These are phyloP conservation scores for Globisporangium nodosum DNA, from an alignment of 352 stramenopile genomes.

Conservation along the genomic window DNA sequence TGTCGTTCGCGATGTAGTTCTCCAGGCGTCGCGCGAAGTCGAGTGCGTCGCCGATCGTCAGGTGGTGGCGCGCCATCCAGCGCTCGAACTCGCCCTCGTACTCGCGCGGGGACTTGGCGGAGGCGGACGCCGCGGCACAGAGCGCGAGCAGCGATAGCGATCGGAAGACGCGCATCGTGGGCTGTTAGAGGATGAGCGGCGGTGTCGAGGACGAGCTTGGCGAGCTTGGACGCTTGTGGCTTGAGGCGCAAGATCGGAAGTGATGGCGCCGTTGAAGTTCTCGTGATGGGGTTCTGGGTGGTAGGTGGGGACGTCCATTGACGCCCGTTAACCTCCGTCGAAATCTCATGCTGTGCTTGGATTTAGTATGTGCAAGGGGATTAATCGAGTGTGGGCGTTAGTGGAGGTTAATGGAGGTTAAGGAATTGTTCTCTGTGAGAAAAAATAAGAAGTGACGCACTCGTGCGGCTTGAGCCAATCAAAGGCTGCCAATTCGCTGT, in stretches of 20 bases:
- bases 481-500: slow-evolving; percentile 1
- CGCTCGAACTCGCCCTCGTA: slow-evolving; percentile 71
- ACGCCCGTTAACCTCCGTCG: slow-evolving; percentile 9
- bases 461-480: slow-evolving; percentile 4
- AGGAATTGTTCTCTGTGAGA: slow-evolving; percentile 5
- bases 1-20: slow-evolving; percentile 80
- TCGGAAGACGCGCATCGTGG: slow-evolving; percentile 18
- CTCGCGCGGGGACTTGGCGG: slow-evolving; percentile 52
- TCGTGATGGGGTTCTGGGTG: not conserved
- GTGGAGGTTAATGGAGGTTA: slow-evolving; percentile 9
- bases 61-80: slow-evolving; percentile 48
- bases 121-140: slow-evolving; percentile 10
- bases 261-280: slow-evolving; percentile 16
- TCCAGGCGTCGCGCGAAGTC: slow-evolving; percentile 67
- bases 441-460: not conserved
- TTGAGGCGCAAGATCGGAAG: slow-evolving; percentile 12
- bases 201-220: not conserved
- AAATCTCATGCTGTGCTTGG: not conserved
- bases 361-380: not conserved
- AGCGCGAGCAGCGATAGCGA: slow-evolving; percentile 27
- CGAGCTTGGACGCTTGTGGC: slow-evolving; percentile 6
- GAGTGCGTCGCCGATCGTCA: slow-evolving; percentile 55
- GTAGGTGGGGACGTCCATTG: not conserved
- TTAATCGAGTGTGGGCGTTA: slow-evolving; percentile 10
- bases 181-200: not conserved